These are phyloP conservation scores for Tylopilus orsonianus DNA, from an alignment of 1,284 basidiomycete species.

Conservation along the genomic window DNA sequence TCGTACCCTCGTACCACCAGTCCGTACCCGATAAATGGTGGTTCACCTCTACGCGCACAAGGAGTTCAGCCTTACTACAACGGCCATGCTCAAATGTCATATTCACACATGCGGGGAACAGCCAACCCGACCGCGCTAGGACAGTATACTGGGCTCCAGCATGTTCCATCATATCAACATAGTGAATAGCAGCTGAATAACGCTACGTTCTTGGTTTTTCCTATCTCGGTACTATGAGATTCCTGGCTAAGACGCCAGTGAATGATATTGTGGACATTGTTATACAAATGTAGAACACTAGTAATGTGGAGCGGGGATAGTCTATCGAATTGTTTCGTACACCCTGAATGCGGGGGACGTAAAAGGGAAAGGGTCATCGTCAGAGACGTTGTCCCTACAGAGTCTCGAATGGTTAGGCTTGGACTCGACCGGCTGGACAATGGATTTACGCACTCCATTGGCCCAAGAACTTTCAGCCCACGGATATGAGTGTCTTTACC, in stretches of 20 bases:
- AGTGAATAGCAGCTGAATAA: slow-evolving; percentile 22
- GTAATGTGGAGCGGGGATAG: slow-evolving; percentile 25
- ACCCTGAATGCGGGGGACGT: slow-evolving; percentile 64
- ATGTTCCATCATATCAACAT: slow-evolving; percentile 33
- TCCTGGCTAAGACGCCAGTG: background rate
- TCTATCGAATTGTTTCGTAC: slow-evolving; percentile 74
- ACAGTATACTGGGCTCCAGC: slow-evolving; percentile 33
- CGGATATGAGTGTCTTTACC: slow-evolving; percentile 99
- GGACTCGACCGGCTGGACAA: background rate
- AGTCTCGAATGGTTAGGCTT: background rate
- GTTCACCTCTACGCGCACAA: slow-evolving; percentile 20
- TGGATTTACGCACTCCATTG: slow-evolving; percentile 62
- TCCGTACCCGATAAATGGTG: slow-evolving; percentile 23
- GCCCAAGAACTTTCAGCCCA: slow-evolving; percentile 84
- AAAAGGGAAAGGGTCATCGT: slow-evolving; percentile 72
- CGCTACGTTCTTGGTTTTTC: slow-evolving; percentile 10
- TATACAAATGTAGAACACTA: slow-evolving; percentile 32
- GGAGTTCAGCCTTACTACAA: slow-evolving; percentile 32
- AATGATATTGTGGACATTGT: slow-evolving; percentile 14
- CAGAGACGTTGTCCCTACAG: slow-evolving; percentile 43
- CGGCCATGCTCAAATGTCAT: slow-evolving; percentile 26
- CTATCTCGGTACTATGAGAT: slow-evolving; percentile 1
- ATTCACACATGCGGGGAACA: slow-evolving; percentile 31
- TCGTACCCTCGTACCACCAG: slow-evolving; percentile 27
- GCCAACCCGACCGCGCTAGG: slow-evolving; percentile 17